Percentiles rank a stretch among this genome's conserved stretches.
These are phyloP conservation scores for Sungouiozyma intestinalis DNA, from an alignment of 805 yeast genomes.

Conservation along the genomic window DNA sequence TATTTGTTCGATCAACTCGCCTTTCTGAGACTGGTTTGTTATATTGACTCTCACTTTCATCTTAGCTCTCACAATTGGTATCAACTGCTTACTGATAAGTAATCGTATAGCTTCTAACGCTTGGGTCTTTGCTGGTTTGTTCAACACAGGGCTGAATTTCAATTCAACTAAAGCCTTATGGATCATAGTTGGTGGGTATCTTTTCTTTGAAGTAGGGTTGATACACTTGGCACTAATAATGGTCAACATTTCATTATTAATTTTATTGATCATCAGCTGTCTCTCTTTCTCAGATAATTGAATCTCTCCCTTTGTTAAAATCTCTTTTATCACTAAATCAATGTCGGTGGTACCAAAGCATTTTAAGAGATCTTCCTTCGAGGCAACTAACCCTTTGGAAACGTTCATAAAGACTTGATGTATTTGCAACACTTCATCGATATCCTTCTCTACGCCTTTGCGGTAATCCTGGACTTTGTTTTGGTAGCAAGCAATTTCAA, in stretches of 20 bases:
- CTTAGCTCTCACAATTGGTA: constrained; percentile 89
- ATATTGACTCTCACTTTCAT: constrained; percentile 74
- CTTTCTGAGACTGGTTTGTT: constrained; percentile 34
- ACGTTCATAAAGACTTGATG: constrained; percentile 92
- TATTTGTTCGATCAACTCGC: constrained; percentile 33
- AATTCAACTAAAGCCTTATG: constrained; percentile 72
- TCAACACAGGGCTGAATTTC: constrained; percentile 67
- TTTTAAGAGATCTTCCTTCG: constrained; percentile 66
- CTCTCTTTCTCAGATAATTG: constrained; percentile 92
- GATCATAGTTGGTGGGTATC: constrained; percentile 92
- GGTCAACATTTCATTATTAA: constrained; percentile 72
- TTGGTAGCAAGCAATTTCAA: constrained; percentile 93
- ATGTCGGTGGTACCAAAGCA: constrained; percentile 69
- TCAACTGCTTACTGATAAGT: constrained; percentile 65
- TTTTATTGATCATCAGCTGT: constrained; percentile 57
- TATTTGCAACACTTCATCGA: constrained; percentile 92
- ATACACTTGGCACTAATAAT: constrained; percentile 83
- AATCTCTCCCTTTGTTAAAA: constrained; percentile 83
- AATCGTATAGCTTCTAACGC: constrained; percentile 85
- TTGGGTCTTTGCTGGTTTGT: constrained; percentile 71
- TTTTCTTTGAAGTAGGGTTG: constrained; percentile 77
- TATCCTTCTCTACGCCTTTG: constrained; percentile 57
- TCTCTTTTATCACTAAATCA: constrained; percentile 68
- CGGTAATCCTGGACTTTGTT: constrained; percentile 96
- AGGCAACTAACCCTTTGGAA: constrained; percentile 88